Conservation (phyloP, 2,329 filamentous ascomycete species). For the Colletotrichum navitas region DNA sequence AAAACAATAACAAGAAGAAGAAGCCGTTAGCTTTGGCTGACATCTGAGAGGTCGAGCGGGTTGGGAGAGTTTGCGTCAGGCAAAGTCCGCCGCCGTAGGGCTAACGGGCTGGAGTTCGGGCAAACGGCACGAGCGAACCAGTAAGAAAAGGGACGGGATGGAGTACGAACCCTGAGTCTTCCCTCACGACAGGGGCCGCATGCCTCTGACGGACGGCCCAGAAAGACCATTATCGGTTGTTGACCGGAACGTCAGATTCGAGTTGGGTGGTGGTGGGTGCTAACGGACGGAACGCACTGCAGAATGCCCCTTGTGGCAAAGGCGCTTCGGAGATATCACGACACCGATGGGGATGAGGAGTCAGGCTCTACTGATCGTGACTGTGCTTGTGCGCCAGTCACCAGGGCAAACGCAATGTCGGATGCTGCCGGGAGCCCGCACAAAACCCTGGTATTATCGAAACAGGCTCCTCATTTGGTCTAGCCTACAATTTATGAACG, state of each 20-base stretch:
- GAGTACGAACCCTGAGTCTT: slow-evolving; percentile 45
- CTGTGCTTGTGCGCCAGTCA: slow-evolving; percentile 20
- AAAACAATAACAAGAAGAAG: background rate
- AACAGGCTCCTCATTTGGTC: slow-evolving; percentile 28
- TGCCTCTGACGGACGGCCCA: slow-evolving; percentile 47
- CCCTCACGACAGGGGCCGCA: slow-evolving; percentile 47
- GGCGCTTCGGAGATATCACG: slow-evolving; percentile 24
- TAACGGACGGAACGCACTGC: slow-evolving; percentile 19
- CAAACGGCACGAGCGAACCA: slow-evolving; percentile 29
- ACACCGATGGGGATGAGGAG: slow-evolving; percentile 12
- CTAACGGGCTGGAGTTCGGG: slow-evolving; percentile 21
- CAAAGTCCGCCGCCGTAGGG: slow-evolving; percentile 9
- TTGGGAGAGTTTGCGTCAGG: slow-evolving; percentile 1
- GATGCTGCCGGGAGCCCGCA: slow-evolving; percentile 22
- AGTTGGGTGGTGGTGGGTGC: slow-evolving; percentile 2
- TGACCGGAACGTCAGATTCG: background rate
- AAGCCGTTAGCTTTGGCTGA: slow-evolving; percentile 26
- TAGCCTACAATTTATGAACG: slow-evolving; percentile 15
- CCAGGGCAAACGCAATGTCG: background rate
- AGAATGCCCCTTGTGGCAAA: slow-evolving; percentile 4
- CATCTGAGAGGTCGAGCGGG: background rate
- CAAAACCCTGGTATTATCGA: slow-evolving; percentile 21
- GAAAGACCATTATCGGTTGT: slow-evolving; percentile 47
- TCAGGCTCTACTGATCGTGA: slow-evolving; percentile 7
- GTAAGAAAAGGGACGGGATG: slow-evolving; percentile 22